Evolutionary conservation across 2,329 filamentous ascomycete species (phyloP), one percentile per base, ranked within the genome.

Genomic region (Talaromyces sp.): DNA sequence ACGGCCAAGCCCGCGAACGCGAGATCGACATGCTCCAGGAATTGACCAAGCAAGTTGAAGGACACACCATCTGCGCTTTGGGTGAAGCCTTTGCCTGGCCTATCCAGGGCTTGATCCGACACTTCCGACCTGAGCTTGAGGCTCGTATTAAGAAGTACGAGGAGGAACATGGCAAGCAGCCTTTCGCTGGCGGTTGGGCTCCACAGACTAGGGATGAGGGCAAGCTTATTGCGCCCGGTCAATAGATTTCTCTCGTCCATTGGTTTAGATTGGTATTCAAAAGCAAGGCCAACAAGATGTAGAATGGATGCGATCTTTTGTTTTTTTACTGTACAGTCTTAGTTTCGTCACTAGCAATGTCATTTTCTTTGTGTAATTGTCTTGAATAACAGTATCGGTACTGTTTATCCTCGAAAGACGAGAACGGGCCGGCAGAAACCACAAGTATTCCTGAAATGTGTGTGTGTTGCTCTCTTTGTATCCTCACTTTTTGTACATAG

Each of bases 1-100:
- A 89, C 75, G 94, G 94, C 60, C 85, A 90, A 76, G 94, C 89
- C 61, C 86, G 89, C 62, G 86, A 88, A 75, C 84, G 94, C 61
- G 94, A 99, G 79, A 99, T 99, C 73, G 94, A 99, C 75, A 99
- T 99, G 94, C 84, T 99, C 65, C 94, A 97, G 80, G 94, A 99
- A 81, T 80, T 99, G 67, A 99, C 94, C 63, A 99, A 99, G 84
- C 94, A 99, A 79, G 94, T 99, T 62, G 94, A 99, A 80, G 94
- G 94, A 10, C 94, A 99, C 81, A 97, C 94, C 50, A 99, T 99
- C 70, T 99, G 94, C 77, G 94, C 93, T 77, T 81, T 99, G 63
- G 94, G 94, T 60, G 94, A 99, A 81, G 94, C 94, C 62, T 99
- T 99, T 68, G 92, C 94, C 63, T 99, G 94, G 94, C 94, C 94